Evolutionary conservation across 2,329 filamentous ascomycete species (phyloP).

Genomic region (Cladosporium velox): DNA sequence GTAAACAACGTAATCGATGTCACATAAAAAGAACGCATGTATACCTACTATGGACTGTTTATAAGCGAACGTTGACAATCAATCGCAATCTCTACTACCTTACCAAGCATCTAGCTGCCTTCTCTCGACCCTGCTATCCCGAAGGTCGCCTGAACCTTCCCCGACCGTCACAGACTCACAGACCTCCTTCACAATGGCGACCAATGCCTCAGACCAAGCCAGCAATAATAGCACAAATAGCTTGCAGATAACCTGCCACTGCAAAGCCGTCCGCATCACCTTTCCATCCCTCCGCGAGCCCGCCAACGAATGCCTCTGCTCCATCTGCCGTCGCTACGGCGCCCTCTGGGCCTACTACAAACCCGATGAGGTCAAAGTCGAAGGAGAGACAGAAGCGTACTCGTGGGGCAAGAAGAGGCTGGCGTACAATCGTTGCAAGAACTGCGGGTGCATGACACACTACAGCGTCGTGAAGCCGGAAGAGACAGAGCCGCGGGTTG

Average conservation of each 20-base stretch:
- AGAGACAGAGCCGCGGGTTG: constrained; percentile 19
- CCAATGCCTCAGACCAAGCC: constrained; percentile 3
- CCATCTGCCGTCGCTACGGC: constrained; percentile 36
- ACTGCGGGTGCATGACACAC: constrained; percentile 28
- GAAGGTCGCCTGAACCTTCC: not conserved
- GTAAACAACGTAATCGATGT: not conserved
- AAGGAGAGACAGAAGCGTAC: constrained; percentile 24
- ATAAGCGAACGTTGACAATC: not conserved
- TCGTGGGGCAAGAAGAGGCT: constrained; percentile 23
- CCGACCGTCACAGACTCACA: not conserved
- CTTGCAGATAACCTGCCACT: constrained; percentile 30
- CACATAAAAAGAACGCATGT: not conserved
- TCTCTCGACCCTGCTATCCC: not conserved
- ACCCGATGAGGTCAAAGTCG: constrained; percentile 25
- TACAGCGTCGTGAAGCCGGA: constrained; percentile 16
- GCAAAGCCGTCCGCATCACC: constrained; percentile 34
- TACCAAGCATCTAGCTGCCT: not conserved
- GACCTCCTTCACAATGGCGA: constrained; percentile 13
- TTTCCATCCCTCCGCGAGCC: constrained; percentile 30
- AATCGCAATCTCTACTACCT: not conserved
- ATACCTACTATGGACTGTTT: not conserved
- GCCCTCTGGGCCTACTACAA: constrained; percentile 38
- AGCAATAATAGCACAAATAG: not conserved
- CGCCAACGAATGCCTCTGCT: constrained; percentile 34
- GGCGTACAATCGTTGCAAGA: constrained; percentile 26